Evolutionary conservation across 805 yeast genomes (phyloP), one percentile per base, ranked within the genome.

Genomic region (Candida koratica): DNA sequence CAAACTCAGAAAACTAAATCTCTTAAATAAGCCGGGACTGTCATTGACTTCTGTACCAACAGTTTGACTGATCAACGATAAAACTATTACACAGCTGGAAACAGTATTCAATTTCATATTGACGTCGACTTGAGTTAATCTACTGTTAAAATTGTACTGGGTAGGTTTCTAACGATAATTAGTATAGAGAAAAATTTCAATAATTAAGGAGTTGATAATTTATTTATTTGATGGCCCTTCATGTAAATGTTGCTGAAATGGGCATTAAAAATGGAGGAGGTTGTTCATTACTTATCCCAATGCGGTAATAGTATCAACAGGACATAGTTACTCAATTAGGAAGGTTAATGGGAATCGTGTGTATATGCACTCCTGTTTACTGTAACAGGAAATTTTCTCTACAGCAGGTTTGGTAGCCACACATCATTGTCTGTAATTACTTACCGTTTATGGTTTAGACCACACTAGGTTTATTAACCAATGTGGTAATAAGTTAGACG

Each of bases 71-170:
- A 54, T 41, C n/a, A 53, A 51, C 17, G 56, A 38, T 25, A 52
- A 46, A 28, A 48, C 43, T 50, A 56, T 49, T 29, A 54, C 43
- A 35, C 49, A 48, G 42, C 43, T 48, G 34, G 50, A 44, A 36
- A 53, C 52, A 39, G 53, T 41, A 15, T 46, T 39, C 41, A 55
- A 38, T 45, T 48, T 56, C 61, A 56, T 56, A 14, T 22, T 38
- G 43, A 38, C 38, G 36, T 36, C 38, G 14, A 27, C 42, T 11
- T 22, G 38, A 26, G 23, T 39, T 32, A 37, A 35, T 29, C 32
- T 24, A 39, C 43, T 40, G 37, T 19, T 34, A 17, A 14, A 31
- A 20, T 11, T 20, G 8, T 30, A 5, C 4, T 22, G 4, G 12
- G 17, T 13, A 25, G 36, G 17, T 14, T 22, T 32, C 25, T 19